Conservation (phyloP, 176 grass and related monocot species). For the Urochloa ruziziensis region DNA sequence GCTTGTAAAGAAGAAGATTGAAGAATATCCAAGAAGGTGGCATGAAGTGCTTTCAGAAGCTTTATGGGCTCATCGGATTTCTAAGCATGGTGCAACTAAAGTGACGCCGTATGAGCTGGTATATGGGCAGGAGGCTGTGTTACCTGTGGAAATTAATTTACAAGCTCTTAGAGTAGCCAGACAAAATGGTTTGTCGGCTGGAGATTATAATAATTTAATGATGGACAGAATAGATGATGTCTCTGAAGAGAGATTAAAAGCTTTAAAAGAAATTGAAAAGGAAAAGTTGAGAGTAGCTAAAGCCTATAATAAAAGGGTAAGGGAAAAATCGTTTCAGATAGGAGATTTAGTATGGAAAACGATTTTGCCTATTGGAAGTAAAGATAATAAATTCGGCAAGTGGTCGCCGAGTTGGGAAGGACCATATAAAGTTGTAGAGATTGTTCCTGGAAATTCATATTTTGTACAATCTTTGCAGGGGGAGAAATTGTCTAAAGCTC, state of each 20-base stretch:
- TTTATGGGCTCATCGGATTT: conserved; percentile 29
- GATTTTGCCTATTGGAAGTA: neutral
- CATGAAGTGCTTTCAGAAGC: conserved; percentile 22
- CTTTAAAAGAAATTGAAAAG: neutral
- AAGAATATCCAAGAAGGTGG: conserved; percentile 1
- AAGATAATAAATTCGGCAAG: neutral
- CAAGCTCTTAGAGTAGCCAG: neutral
- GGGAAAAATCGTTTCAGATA: neutral
- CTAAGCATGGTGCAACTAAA: neutral
- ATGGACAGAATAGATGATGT: neutral
- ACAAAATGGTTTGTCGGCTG: neutral
- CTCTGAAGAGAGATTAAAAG: neutral
- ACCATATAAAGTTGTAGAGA: neutral
- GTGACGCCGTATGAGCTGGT: neutral
- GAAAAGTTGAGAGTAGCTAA: neutral
- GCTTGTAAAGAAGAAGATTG: conserved; percentile 7
- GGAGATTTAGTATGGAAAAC: conserved; percentile 1
- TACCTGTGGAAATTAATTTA: neutral
- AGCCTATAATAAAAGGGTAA: neutral
- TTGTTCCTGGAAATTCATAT: conserved; percentile 2
- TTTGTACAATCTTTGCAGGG: neutral
- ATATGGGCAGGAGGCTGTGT: neutral
- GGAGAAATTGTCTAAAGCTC: neutral
- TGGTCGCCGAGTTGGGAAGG: neutral
- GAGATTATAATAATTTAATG: neutral